Conservation (phyloP, 179 eudicot species). For the Spinacia oleracea region DNA sequence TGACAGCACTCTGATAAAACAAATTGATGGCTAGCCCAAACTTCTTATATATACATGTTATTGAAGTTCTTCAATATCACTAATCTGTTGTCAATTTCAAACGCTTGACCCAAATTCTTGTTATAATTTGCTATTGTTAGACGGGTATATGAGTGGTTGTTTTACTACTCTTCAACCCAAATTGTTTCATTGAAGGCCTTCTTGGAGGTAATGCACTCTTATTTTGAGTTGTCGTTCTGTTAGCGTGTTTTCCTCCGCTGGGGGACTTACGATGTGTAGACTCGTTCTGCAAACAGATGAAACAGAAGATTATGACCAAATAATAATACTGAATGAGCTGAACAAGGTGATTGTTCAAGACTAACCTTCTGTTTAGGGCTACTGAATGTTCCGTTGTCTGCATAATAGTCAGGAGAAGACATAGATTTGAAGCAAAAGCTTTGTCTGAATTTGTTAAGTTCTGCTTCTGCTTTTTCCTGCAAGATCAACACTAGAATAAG, state of each 20-base stretch:
- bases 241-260: constrained; percentile 15
- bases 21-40: not conserved
- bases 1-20: not conserved
- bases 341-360: not conserved
- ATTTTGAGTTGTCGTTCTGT: constrained; percentile 15
- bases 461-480: constrained; percentile 43
- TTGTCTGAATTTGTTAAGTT: constrained; percentile 35
- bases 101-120: not conserved
- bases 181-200: constrained; percentile 16
- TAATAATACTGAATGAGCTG: not conserved
- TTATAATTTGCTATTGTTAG: not conserved
- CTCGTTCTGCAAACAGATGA: constrained; percentile 19
- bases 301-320: not conserved
- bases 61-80: constrained; percentile 1
- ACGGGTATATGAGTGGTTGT: not conserved
- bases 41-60: not conserved
- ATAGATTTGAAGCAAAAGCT: constrained; percentile 46
- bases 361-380: constrained; percentile 32
- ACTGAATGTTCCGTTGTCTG: constrained; percentile 16
- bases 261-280: constrained; percentile 16
- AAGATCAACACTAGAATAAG: constrained; percentile 2
- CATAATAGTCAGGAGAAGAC: constrained; percentile 31
- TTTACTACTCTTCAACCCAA: constrained; percentile 18
- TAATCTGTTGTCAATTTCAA: not conserved
- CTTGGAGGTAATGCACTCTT: constrained; percentile 30